phyloP scores from a whole-genome alignment of 148 eudicot species.

The Chenopodium quinoa region DNA sequence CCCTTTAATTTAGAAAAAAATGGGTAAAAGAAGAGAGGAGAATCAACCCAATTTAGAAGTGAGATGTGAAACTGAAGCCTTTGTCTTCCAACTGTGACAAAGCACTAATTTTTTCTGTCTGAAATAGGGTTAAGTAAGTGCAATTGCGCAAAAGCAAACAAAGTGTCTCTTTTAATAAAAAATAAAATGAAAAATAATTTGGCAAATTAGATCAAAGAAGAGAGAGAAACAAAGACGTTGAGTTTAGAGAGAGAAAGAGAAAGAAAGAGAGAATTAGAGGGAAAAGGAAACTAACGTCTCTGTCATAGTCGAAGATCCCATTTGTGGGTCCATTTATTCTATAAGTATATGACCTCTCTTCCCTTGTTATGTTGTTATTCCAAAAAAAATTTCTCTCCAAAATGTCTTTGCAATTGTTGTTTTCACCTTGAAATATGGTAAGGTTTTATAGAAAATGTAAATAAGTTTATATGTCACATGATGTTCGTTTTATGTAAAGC shows the following conservation, averaged over 20 bases:
- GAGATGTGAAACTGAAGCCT: conserved; percentile 26
- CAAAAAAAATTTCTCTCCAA: too few relatives aligned
- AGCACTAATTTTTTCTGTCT: conserved; percentile 22
- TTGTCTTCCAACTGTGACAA: conserved; percentile 13
- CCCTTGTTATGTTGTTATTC: too few relatives aligned
- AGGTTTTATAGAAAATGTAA: too few relatives aligned
- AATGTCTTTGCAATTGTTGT: background rate
- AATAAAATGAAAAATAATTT: background rate
- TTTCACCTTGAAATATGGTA: background rate
- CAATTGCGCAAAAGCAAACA: conserved; percentile 40
- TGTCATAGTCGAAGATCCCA: conserved; percentile 32
- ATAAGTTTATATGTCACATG: too few relatives aligned
- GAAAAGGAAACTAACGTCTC: conserved; percentile 26
- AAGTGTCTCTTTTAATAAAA: conserved; percentile 30
- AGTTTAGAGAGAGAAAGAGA: conserved; percentile 12
- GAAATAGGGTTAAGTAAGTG: conserved; percentile 7
- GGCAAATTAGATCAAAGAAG: conserved; percentile 15
- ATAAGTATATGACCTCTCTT: background rate
- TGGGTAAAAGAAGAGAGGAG: background rate
- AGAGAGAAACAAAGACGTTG: conserved; percentile 14
- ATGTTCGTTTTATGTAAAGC: too few relatives aligned
- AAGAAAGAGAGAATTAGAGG: conserved; percentile 11
- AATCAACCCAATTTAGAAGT: conserved; percentile 29
- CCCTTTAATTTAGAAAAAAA: background rate
- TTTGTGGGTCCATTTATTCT: conserved; percentile 8